Evolutionary conservation across 768 basidiomycete species (phyloP), one percentile per base, ranked within the genome.

Genomic region (Calocybe cyanea): DNA sequence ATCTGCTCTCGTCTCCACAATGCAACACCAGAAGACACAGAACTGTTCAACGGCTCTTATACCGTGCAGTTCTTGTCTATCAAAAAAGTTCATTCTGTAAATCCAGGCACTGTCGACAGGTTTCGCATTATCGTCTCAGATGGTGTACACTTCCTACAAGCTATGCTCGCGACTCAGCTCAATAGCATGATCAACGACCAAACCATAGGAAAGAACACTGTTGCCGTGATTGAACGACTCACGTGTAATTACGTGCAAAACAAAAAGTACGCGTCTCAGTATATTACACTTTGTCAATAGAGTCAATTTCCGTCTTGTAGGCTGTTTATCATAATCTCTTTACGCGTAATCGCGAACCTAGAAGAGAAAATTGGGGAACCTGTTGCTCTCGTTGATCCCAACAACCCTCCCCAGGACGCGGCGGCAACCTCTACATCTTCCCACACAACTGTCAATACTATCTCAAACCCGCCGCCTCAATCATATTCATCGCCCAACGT

Each of bases 121-220:
- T 82, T 78, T 64, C 77, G 92, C 50, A 75, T 95, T 49, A 90
- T 97, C 64, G 70, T 97, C 32, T 95, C 92, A 0, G 95, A 98
- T 65, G 93, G 95, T 32, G 71, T 73, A 15, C 68, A 87, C 53
- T 96, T 88, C 62, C 72, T 87, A 38, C 96, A 97, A 63, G 84
- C 88, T 19, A 97, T 99, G 96, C 73, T 98, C 25, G 90, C 93
- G 4, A 97, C 94, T 0, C 87, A 92, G 58, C 76, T 93, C 36
- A 97, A 97, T 57, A 51, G 70, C 6, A 67, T 91, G 52, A 82
- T 94, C 11, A 75, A 83, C 13, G 71, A 80, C 0, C 77, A 81
- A 5, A 58, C 68, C 0, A 70, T 97, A 25, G 64, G 66, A 30
- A 89, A 84, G 58, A 72, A 87, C 58, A 72, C 80, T 1, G 65